Conservation (phyloP, 805 yeast species). For the Yarrowia sp. region DNA sequence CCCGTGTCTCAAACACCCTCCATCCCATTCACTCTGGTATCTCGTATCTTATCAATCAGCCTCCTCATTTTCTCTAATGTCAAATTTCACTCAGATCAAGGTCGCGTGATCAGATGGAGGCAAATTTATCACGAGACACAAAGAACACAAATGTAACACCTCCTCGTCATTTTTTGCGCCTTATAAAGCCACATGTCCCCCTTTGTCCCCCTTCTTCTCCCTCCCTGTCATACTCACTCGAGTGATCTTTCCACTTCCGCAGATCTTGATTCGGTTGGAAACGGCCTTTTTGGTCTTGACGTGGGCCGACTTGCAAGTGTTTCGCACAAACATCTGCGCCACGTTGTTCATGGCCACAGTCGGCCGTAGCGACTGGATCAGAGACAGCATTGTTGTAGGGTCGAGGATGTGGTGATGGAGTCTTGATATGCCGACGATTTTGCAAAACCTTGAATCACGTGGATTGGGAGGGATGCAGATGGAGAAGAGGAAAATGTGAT, state of each 20-base stretch:
- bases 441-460: constrained; percentile 38
- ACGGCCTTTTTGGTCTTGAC: constrained; percentile 39
- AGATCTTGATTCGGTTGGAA: constrained; percentile 33
- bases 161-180: no score
- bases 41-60: no score
- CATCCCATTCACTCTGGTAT: no score
- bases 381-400: constrained; percentile 29
- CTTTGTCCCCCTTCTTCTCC: no score
- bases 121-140: no score
- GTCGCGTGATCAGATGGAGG: no score
- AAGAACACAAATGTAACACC: no score
- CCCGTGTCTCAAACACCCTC: no score
- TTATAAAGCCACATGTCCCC: no score
- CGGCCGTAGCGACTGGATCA: constrained; percentile 39
- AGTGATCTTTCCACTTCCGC: constrained; percentile 67
- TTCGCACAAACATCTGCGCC: constrained; percentile 33
- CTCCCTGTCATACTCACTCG: constrained; percentile 51
- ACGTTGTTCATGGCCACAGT: constrained; percentile 35
- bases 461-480: neutral
- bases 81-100: no score
- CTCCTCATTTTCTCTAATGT: no score
- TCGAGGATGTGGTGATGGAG: constrained; percentile 27
- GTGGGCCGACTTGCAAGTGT: constrained; percentile 24
- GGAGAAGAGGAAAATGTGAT: neutral
- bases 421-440: constrained; percentile 30